Base-by-base conservation (phyloP, 768 basidiomycete species). In the Lentinula detonsa region DNA sequence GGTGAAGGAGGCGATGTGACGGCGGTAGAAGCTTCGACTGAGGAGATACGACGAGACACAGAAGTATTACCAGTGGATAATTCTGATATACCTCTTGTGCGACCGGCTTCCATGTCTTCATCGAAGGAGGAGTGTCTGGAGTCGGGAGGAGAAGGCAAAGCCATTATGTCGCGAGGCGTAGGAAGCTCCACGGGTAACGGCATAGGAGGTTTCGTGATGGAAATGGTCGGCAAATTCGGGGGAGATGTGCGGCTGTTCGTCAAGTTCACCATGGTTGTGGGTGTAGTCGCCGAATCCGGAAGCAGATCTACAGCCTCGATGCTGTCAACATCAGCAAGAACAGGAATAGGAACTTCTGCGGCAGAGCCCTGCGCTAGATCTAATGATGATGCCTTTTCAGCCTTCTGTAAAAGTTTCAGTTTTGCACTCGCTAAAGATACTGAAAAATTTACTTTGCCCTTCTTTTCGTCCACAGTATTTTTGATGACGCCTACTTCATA, bases 111-210 rank as follows among this genome's bases (percentile, higher is more conserved):
- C 10, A 83, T 67, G 61, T 84, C 83, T 28, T 78, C 75, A 35
- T 78, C 76, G 43, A 76, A 75, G 3, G 75, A 74, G 15, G 76
- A 74, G 43, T 77, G 77, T 9, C 70, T 73, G 16, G 82, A 81
- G 52, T 79, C 77, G 5, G 80, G 74, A 1, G 78, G 77, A 8
- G 80, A 78, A 5, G 78, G 75, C 13, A 74, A 68, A 23, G 78
- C 62, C 21, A 76, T 72, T 40, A 90, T 85, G 65, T 88, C 87
- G 40, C 76, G 78, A 28, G 78, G 75, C 16, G 84, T 88, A 1
- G 91, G 91, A 18, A 93, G 75, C 57, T 81, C 79, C 11, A 93
- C 83, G 50, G 90, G 90, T 57, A 77, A 71, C 13, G 91, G 91
- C 0, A 81, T 84, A 2, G 90, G 89, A 8, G 86, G 80, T 74